Base-by-base conservation (phyloP, 2,329 filamentous ascomycete genomes). In the Beauveria brongniartii region DNA sequence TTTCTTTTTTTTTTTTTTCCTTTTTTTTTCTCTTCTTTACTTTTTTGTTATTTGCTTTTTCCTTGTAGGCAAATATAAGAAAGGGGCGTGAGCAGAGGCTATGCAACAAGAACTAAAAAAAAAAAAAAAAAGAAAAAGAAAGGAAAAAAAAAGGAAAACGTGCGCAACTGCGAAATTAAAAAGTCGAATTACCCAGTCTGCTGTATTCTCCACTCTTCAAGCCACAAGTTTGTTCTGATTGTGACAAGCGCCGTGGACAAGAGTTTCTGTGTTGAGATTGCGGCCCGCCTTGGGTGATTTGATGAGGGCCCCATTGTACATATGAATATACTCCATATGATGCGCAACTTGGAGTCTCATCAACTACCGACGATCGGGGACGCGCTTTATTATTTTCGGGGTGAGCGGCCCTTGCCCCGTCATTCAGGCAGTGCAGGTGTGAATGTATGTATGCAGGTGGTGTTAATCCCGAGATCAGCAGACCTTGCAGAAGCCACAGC, bases 391-490 rank as follows among this genome's bases (percentile, higher is more conserved):
- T 47, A 24, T 22, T 41, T 41, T 55, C 12, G 55, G 26, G n/a
- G 43, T 48, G 28, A 48, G 43, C n/a, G 24, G 10, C 22, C 37
- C 41, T 43, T 24, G n/a, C 40, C 54, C 53, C 34, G 24, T 26
- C 50, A 30, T 53, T 46, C 40, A 60, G n/a, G 58, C 30, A 18
- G 40, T 44, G 34, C 46, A 51, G 24, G 20, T 4, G 37, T 22
- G 46, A 28, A 48, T 48, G 34, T 41, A n/a, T 55, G 50, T 37
- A 47, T 61, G 58, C 58, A 50, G 58, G 58, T 53, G 37, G 58
- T 48, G 58, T 61, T 61, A 61, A 61, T 61, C 58, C 58, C 58
- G 58, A 61, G 58, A 61, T 61, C 58, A 61, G 58, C 58, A 61
- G 50, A 44, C 52, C 51, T 55, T 61, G 58, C 58, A 55, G 50